phyloP scores from a whole-genome alignment of 352 stramenopile genomes.

The Phytopythium chamaehyphon region DNA sequence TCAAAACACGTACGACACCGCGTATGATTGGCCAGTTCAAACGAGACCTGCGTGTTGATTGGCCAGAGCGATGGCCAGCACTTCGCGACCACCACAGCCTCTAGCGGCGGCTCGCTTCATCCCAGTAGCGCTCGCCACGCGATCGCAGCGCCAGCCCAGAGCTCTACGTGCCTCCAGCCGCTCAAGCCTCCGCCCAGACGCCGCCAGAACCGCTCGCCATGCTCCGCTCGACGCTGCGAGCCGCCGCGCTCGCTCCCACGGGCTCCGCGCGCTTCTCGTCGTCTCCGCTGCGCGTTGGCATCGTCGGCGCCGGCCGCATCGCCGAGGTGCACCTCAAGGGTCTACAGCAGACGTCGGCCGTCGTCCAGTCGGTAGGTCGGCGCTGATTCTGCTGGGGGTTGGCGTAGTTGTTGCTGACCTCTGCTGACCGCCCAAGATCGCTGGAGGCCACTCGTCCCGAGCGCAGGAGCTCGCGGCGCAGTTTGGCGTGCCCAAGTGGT shows the following conservation, averaged over 20 bases:
- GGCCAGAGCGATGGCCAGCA: too few relatives aligned
- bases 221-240: neutral
- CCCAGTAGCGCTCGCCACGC: too few relatives aligned
- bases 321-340: conserved; percentile 52
- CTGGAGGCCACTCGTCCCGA: conserved; percentile 10
- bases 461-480: conserved; percentile 23
- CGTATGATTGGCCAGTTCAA: neutral
- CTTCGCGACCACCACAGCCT: too few relatives aligned
- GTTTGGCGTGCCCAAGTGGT: conserved; percentile 61
- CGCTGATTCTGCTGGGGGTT: neutral
- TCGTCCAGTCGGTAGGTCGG: conserved; percentile 27
- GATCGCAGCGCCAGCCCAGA: too few relatives aligned
- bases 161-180: too few relatives aligned
- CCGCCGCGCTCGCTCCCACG: neutral
- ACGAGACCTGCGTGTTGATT: too few relatives aligned
- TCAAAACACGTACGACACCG: neutral
- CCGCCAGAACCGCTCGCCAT: too few relatives aligned
- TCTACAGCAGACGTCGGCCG: conserved; percentile 40
- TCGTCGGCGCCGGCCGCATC: conserved; percentile 70
- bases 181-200: too few relatives aligned
- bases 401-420: too few relatives aligned
- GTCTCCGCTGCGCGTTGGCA: conserved; percentile 46
- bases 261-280: neutral
- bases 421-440: conserved; percentile 17
- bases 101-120: too few relatives aligned